Evolutionary conservation across 495 filamentous ascomycete genomes (phyloP).

Genomic region (Penicillium diatomitis): DNA sequence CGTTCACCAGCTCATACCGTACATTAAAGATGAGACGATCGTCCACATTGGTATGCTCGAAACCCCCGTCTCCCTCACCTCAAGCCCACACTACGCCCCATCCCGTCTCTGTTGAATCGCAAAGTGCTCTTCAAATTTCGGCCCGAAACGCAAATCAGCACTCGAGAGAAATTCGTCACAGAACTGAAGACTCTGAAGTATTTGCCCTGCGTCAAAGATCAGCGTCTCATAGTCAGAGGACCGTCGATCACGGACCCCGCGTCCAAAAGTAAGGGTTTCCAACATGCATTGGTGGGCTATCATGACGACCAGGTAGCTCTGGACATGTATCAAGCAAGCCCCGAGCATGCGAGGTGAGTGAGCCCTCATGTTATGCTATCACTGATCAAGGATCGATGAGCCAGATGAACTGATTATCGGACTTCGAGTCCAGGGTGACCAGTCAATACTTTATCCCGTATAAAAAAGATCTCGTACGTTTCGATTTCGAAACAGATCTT

Average conservation of each 20-base stretch:
- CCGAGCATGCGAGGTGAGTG: constrained; percentile 36
- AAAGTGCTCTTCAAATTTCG: constrained; percentile 41
- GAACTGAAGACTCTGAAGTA: constrained; percentile 35
- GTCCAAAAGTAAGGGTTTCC: constrained; percentile 38
- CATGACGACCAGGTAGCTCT: constrained; percentile 32
- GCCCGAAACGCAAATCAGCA: constrained; percentile 18
- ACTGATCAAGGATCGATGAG: no score
- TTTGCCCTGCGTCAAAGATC: constrained; percentile 30
- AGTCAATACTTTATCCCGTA: constrained; percentile 36
- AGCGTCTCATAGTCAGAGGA: constrained; percentile 35
- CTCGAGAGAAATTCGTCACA: constrained; percentile 29
- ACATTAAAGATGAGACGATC: constrained; percentile 22
- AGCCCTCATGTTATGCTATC: no score
- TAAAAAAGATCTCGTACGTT: constrained; percentile 39
- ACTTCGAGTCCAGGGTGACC: constrained; percentile 23
- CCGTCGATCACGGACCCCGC: constrained; percentile 37
- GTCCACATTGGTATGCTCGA: constrained; percentile 24
- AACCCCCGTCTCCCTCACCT: not conserved
- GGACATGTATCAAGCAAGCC: constrained; percentile 38
- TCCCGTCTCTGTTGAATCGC: no score
- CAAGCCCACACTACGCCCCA: not conserved
- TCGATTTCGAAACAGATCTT: constrained; percentile 40
- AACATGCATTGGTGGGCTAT: constrained; percentile 38
- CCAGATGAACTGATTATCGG: no score
- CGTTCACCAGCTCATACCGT: no score